A percentile compares a stretch with the other conserved stretches of the same genome.
phyloP scores from a whole-genome alignment of 2,329 filamentous ascomycete genomes.

The Nectriaceae sp. region DNA sequence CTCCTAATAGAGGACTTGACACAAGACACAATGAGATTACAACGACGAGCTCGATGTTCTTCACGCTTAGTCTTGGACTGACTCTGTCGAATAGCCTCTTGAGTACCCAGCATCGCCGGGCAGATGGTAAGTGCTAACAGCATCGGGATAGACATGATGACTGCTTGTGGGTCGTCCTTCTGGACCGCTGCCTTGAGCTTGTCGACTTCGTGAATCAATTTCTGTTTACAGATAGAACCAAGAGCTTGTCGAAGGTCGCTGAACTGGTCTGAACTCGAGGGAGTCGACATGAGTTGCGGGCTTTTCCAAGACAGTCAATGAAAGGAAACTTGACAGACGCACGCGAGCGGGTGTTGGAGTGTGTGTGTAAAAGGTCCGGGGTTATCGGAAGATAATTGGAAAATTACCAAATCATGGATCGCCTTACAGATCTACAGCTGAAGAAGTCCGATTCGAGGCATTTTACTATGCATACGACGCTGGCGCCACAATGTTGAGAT shows the following conservation, averaged over 20 bases:
- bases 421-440: background rate
- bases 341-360: background rate
- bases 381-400: background rate
- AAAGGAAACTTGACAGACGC: background rate
- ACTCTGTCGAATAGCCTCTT: conserved; percentile 48
- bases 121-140: conserved; percentile 31
- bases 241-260: conserved; percentile 23
- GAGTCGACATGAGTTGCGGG: conserved; percentile 21
- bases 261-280: conserved; percentile 3
- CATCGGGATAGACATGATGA: conserved; percentile 32
- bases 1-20: conserved; percentile 48
- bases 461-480: background rate
- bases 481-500: background rate
- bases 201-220: conserved; percentile 27
- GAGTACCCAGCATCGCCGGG: conserved; percentile 45
- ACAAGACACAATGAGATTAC: conserved; percentile 49
- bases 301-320: conserved; percentile 1
- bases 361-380: background rate
- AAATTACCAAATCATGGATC: background rate
- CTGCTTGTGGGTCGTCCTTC: conserved; percentile 27
- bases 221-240: conserved; percentile 22
- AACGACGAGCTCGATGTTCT: conserved; percentile 49
- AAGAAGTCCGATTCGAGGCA: background rate
- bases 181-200: conserved; percentile 27
- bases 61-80: conserved; percentile 47